A percentile compares a stretch with the other conserved stretches of the same genome.
Conservation (phyloP, 441 rosid species). For the Populus hybrid region DNA sequence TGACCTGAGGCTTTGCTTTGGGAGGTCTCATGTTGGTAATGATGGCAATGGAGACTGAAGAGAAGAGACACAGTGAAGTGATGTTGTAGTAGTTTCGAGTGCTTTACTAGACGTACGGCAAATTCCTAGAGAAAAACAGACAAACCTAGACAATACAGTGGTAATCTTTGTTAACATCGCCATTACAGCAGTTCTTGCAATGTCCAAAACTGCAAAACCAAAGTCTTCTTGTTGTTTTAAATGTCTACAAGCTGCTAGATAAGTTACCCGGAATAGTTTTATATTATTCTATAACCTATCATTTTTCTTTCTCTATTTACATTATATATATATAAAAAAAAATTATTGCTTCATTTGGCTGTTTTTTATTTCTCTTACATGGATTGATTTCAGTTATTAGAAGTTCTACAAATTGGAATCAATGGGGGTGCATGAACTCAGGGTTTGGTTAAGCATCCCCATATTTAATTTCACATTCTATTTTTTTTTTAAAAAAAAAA, state of each 20-base stretch:
- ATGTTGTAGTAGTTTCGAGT: background rate
- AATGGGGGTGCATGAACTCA: no score
- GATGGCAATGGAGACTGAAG: background rate
- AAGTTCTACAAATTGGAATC: no score
- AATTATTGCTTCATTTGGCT: no score
- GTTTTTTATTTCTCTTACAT: no score
- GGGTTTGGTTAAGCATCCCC: no score
- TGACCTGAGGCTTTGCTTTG: conserved; percentile 17
- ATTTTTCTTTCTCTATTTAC: no score
- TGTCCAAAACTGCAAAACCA: background rate
- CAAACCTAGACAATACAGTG: background rate
- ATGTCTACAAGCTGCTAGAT: background rate
- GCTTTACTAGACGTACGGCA: background rate
- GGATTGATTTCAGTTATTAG: no score
- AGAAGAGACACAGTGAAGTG: background rate
- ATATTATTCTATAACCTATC: no score
- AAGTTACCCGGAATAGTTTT: no score
- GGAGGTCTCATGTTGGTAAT: conserved; percentile 15
- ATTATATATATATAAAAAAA: no score
- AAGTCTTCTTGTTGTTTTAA: background rate
- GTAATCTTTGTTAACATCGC: background rate
- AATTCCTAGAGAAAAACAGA: background rate
- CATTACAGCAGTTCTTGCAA: background rate
- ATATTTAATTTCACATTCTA: no score
- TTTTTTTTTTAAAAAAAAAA: no score